These are phyloP conservation scores for Beauveria medogensis DNA, from an alignment of 2,329 filamentous ascomycete species.

Conservation along the genomic window DNA sequence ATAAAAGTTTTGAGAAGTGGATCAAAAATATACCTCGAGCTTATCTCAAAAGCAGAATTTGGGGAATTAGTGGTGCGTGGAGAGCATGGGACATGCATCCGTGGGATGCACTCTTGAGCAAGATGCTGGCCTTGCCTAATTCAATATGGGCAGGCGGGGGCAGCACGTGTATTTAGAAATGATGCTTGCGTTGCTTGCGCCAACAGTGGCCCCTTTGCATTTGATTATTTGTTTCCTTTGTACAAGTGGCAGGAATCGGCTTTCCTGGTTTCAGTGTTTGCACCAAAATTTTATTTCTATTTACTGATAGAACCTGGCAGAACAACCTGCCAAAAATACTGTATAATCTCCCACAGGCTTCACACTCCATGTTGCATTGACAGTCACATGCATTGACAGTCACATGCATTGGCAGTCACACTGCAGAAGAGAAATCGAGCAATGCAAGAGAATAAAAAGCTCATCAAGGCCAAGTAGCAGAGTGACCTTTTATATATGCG, in stretches of 20 bases:
- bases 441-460: background rate
- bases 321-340: background rate
- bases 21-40: background rate
- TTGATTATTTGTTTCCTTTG: background rate
- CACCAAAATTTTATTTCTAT: background rate
- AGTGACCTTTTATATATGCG: background rate
- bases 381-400: no score
- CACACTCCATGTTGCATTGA: no score
- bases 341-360: background rate
- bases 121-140: background rate
- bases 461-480: background rate
- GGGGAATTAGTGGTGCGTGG: background rate
- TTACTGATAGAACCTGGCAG: background rate
- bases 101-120: background rate
- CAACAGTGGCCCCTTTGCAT: background rate
- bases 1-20: background rate
- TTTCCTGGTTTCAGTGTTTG: background rate
- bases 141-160: background rate
- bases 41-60: background rate
- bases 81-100: background rate
- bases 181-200: background rate
- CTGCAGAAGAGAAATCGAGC: background rate
- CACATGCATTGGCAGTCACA: no score
- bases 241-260: constrained; percentile 3
- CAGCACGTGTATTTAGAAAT: constrained; percentile 5